Evolutionary conservation across 106 monocot genomes (phyloP).

Genomic region (Acorus calamus): DNA sequence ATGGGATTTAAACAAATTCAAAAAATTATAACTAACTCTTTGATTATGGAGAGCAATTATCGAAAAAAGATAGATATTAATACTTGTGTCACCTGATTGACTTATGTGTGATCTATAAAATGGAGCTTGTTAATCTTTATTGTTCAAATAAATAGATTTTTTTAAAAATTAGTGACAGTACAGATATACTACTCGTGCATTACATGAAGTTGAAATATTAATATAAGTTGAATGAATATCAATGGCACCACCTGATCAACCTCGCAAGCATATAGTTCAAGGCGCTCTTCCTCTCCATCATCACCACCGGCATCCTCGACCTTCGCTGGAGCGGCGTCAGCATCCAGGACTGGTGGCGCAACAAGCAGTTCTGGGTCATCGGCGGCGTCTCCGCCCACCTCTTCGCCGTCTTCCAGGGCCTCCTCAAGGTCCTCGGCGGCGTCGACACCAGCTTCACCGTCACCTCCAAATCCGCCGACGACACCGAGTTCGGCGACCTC

Average conservation of each 20-base stretch:
- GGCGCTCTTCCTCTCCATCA: slow-evolving; percentile 84
- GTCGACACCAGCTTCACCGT: slow-evolving; percentile 95
- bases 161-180: too few species aligned
- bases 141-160: too few species aligned
- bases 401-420: slow-evolving; percentile 94
- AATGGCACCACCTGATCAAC: slow-evolving; percentile 40
- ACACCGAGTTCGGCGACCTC: slow-evolving; percentile 65
- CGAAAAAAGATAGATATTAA: too few species aligned
- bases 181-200: too few species aligned
- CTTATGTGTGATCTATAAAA: too few species aligned
- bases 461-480: slow-evolving; percentile 63
- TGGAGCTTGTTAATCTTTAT: too few species aligned
- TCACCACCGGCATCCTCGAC: slow-evolving; percentile 80
- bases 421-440: slow-evolving; percentile 78
- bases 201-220: too few species aligned
- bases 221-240: slow-evolving; percentile 4
- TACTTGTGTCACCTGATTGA: too few species aligned
- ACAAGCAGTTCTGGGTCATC: slow-evolving; percentile 97
- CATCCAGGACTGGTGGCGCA: slow-evolving; percentile 98
- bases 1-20: too few species aligned
- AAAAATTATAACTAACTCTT: too few species aligned
- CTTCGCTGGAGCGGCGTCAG: slow-evolving; percentile 88
- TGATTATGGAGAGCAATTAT: too few species aligned
- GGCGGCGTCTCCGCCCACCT: slow-evolving; percentile 93
- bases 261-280: slow-evolving; percentile 85